Evolutionary conservation across 441 rosid genomes (phyloP).

Genomic region (Dalechampia spathulata): DNA sequence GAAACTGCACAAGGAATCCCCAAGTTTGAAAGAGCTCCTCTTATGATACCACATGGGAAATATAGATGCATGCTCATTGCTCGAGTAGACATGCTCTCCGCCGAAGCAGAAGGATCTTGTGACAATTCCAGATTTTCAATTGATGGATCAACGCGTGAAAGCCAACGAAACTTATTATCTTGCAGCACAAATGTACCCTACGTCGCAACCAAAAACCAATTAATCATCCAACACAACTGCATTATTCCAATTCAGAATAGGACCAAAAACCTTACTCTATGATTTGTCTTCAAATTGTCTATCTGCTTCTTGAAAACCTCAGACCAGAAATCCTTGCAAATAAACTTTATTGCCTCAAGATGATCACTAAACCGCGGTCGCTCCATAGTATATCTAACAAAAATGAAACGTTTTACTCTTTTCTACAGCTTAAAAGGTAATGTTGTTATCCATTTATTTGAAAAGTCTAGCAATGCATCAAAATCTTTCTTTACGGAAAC

Average conservation of each 20-base stretch:
- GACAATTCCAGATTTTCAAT: constrained; percentile 36
- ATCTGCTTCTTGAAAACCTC: constrained; percentile 98
- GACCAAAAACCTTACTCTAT: constrained; percentile 37
- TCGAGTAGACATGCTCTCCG: constrained; percentile 63
- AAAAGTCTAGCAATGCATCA: too few relatives aligned
- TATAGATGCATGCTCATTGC: constrained; percentile 78
- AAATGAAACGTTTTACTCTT: not conserved
- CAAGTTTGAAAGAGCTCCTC: constrained; percentile 95
- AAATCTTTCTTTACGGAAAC: too few relatives aligned
- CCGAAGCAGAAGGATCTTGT: constrained; percentile 41
- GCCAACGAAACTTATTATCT: constrained; percentile 89
- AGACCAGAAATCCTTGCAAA: constrained; percentile 98
- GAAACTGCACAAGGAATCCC: constrained; percentile 97
- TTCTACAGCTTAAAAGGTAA: too few relatives aligned
- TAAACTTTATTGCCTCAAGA: constrained; percentile 96
- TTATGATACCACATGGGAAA: constrained; percentile 95
- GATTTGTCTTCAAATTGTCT: constrained; percentile 94
- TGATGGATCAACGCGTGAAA: constrained; percentile 58
- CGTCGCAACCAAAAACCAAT: constrained; percentile 18
- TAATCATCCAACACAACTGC: not conserved
- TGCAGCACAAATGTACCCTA: constrained; percentile 98
- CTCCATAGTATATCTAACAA: constrained; percentile 84
- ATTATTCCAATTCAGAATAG: not conserved
- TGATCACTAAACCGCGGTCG: constrained; percentile 87
- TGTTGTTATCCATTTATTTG: too few relatives aligned